A percentile compares a stretch with the other conserved stretches of the same genome.
phyloP scores from a whole-genome alignment of 306 rosid genomes.

The Pyrus betulifolia region DNA sequence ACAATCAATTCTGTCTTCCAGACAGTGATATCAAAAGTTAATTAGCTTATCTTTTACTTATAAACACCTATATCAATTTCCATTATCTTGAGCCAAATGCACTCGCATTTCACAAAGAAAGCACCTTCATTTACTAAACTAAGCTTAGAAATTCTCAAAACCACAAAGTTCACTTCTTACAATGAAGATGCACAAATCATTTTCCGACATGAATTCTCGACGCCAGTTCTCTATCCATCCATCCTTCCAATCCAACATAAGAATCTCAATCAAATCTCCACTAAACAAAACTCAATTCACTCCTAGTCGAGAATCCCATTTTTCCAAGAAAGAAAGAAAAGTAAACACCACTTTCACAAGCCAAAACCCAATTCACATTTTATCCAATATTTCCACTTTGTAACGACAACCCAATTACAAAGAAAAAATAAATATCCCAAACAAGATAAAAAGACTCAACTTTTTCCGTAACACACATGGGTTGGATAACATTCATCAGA shows the following conservation, averaged over 20 bases:
- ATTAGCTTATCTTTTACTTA: not conserved
- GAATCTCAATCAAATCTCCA: not conserved
- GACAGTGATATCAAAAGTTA: not conserved
- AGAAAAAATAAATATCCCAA: not conserved
- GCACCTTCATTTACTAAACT: not conserved
- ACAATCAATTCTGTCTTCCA: not conserved
- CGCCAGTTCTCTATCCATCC: too few relatives aligned
- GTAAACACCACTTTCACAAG: not conserved
- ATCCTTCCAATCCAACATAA: not conserved
- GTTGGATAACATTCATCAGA: not conserved
- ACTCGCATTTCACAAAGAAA: slow-evolving; percentile 1
- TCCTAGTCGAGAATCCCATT: not conserved
- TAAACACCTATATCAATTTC: not conserved
- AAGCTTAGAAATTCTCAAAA: not conserved
- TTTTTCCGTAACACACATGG: not conserved
- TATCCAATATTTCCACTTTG: not conserved
- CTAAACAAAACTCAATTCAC: not conserved
- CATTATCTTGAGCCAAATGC: not conserved
- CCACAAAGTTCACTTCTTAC: not conserved
- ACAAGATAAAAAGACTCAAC: slow-evolving; percentile 5
- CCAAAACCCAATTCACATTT: slow-evolving; percentile 3
- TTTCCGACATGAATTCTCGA: not conserved
- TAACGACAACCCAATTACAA: too few relatives aligned
- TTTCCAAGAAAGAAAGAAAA: not conserved
- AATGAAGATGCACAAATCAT: not conserved